These are phyloP conservation scores for Xanthoconium stramineum DNA, from an alignment of 768 basidiomycete genomes.

Conservation along the genomic window DNA sequence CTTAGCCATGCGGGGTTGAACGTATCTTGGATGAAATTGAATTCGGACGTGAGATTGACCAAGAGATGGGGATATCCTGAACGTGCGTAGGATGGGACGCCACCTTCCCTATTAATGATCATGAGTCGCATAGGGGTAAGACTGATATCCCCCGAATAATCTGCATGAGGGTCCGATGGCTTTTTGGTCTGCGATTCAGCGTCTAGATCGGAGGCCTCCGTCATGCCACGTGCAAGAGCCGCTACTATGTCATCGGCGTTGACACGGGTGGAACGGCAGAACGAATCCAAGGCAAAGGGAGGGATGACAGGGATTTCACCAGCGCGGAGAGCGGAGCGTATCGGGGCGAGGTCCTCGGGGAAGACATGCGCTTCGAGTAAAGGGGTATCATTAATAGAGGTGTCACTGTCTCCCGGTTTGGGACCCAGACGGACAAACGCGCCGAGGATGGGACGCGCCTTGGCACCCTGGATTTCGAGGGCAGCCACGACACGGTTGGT, in stretches of 20 bases:
- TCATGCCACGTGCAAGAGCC: conserved; percentile 85
- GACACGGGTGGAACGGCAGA: conserved; percentile 80
- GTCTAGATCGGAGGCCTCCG: conserved; percentile 49
- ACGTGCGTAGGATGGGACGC: conserved; percentile 96
- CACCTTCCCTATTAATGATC: conserved; percentile 96
- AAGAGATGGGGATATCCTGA: conserved; percentile 92
- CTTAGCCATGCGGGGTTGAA: conserved; percentile 75
- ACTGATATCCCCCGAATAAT: conserved; percentile 58
- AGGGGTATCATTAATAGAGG: conserved; percentile 30
- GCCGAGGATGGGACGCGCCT: conserved; percentile 85
- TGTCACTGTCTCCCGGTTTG: conserved; percentile 48
- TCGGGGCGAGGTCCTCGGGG: conserved; percentile 74
- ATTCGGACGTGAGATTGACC: conserved; percentile 90
- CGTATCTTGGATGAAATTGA: conserved; percentile 77
- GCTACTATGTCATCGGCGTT: conserved; percentile 86
- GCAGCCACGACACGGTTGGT: conserved; percentile 79
- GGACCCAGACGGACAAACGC: conserved; percentile 83
- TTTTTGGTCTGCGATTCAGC: conserved; percentile 34
- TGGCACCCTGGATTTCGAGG: conserved; percentile 82
- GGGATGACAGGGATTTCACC: conserved; percentile 97
- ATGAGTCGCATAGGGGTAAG: conserved; percentile 93
- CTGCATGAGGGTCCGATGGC: conserved; percentile 32
- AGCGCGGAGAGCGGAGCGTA: conserved; percentile 84
- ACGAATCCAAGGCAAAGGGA: conserved; percentile 89
- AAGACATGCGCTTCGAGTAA: conserved; percentile 77